Base-by-base conservation (phyloP, 257 asterid genomes). In the Solanum chilense region DNA sequence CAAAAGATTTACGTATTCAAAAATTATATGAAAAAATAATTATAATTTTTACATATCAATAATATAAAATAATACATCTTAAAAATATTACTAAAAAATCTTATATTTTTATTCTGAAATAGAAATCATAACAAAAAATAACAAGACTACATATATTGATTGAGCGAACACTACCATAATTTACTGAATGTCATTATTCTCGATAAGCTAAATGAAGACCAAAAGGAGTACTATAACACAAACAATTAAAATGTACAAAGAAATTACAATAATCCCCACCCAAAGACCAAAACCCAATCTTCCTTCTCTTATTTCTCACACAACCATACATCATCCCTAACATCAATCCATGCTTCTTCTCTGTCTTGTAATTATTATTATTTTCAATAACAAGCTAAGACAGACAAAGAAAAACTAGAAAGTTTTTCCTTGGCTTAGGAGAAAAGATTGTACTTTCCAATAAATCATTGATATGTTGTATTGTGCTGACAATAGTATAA, bases 61-160 rank as follows among this genome's bases (percentile, higher is more conserved):
- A 35, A 4, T 1, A 5, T 35, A 35, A 35, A 5, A 35, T 4
- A 35, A 35, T 35, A 35, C 0, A 35, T 35, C 0, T 35, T 35
- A 35, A 35, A 35, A 35, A 35, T 5, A 7, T 35, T 35, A 5
- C 0, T 35, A 1, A 35, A 35, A 5, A 1, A 5, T 35, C 0
- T 35, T 35, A 5, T 35, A 35, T 6, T 35, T 35, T 35, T 5
- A 5, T 0, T 35, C 0, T 35, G 5, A 35, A 35, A 35, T 35
- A 35, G 0, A 35, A 35, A 35, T 35, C 7, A 35, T 35, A 0
- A 35, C 7, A 35, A 35, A 35, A 0, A 35, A 35, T 35, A 35
- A 35, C 7, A 0, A 5, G 6, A 5, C 1, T 35, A 35, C 7
- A 35, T 35, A 35, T 35, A 35, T 5, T 5, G 39, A 37, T 37